Evolutionary conservation across 371 early-diverging fungal genomes (phyloP).

Genomic region (Mortierella sp.): DNA sequence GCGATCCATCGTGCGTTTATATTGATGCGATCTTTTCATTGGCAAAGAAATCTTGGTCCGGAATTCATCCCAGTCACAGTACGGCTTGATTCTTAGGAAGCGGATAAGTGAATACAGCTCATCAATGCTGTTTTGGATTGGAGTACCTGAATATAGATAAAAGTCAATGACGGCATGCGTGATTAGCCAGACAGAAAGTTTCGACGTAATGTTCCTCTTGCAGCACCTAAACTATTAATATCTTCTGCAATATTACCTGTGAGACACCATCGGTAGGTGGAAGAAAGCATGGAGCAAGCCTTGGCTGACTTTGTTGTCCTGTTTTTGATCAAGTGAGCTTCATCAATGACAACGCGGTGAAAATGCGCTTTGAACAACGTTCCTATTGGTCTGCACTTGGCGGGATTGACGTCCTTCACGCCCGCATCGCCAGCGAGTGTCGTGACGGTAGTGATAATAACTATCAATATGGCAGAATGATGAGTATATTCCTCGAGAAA

Average conservation of each 20-base stretch:
- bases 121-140: conserved; percentile 90
- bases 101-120: conserved; percentile 88
- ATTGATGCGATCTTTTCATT: conserved; percentile 46
- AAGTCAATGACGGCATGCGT: background rate
- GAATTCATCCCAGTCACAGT: conserved; percentile 67
- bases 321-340: conserved; percentile 93
- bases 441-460: conserved; percentile 36
- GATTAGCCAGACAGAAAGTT: background rate
- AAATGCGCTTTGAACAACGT: conserved; percentile 56
- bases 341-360: conserved; percentile 85
- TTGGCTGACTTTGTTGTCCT: conserved; percentile 72
- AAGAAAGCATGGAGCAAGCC: conserved; percentile 69
- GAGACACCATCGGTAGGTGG: conserved; percentile 86
- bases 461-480: conserved; percentile 8
- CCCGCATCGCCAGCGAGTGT: conserved; percentile 30
- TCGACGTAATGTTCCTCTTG: too few relatives aligned
- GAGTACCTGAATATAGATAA: conserved; percentile 57
- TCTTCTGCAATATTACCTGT: conserved; percentile 73
- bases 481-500: background rate
- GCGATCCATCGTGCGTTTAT: conserved; percentile 61
- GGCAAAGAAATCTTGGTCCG: conserved; percentile 67
- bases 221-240: background rate
- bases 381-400: conserved; percentile 29
- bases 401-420: background rate
- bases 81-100: conserved; percentile 81